These are phyloP conservation scores for Kwoniella newhampshirensis DNA, from an alignment of 768 basidiomycete genomes.

Conservation along the genomic window DNA sequence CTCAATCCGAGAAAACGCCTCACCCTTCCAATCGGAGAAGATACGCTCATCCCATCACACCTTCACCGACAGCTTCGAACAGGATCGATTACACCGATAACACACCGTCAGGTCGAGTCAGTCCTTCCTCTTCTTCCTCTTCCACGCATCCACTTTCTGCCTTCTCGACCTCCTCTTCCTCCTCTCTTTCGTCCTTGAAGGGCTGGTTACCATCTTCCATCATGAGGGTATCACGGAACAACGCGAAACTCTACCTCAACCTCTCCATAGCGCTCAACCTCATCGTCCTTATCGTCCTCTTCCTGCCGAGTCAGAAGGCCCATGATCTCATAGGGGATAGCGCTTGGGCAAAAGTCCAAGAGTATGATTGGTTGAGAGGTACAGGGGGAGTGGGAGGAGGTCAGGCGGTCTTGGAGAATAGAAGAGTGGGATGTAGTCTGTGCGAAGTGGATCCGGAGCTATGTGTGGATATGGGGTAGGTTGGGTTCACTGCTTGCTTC, in stretches of 20 bases:
- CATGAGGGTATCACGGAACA: conserved; percentile 9
- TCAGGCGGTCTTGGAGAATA: background rate
- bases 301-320: conserved; percentile 13
- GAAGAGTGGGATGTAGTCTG: conserved; percentile 16
- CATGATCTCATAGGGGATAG: conserved; percentile 9
- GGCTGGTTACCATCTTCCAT: conserved; percentile 5
- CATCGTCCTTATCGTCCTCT: conserved; percentile 14
- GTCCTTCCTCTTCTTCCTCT: no score
- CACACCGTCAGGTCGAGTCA: no score
- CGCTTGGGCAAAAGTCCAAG: conserved; percentile 13
- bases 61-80: no score
- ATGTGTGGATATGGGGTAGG: conserved; percentile 35
- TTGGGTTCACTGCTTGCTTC: background rate
- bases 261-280: conserved; percentile 19
- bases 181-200: no score
- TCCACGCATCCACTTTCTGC: no score
- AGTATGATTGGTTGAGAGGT: conserved; percentile 6
- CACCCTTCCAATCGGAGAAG: no score
- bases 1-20: no score
- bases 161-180: no score
- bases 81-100: no score
- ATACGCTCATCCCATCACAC: no score
- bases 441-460: conserved; percentile 24
- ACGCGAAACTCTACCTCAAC: conserved; percentile 18
- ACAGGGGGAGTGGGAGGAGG: background rate